Evolutionary conservation across 129 eudicot species (phyloP).

Genomic region (Logfia minima): DNA sequence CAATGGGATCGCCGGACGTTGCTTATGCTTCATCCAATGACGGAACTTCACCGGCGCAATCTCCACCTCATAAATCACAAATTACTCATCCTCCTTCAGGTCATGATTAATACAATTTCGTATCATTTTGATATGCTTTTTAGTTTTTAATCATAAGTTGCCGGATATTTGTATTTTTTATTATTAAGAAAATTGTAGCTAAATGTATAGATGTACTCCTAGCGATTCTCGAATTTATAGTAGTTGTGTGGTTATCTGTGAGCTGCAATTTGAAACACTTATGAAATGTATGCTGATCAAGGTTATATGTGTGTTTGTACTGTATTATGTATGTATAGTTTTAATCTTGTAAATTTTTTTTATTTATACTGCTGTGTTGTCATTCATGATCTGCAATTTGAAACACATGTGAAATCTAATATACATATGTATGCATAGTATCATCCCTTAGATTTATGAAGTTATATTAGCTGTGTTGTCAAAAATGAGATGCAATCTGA

Average conservation of each 20-base stretch:
- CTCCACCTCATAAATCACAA: conserved; percentile 50
- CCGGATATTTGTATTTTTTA: not conserved
- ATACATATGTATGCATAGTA: not conserved
- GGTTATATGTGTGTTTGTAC: not conserved
- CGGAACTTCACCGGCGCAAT: conserved; percentile 38
- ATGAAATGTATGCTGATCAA: conserved; percentile 14
- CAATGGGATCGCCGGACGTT: conserved; percentile 46
- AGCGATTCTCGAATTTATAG: conserved; percentile 5
- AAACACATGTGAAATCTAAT: not conserved
- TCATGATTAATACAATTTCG: not conserved
- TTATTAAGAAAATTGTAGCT: not conserved
- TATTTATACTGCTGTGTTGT: not conserved
- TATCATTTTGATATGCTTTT: conserved; percentile 3
- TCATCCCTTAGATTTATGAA: not conserved
- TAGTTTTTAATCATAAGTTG: conserved; percentile 12
- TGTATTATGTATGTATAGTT: not conserved
- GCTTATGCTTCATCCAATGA: conserved; percentile 46
- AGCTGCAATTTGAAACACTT: not conserved
- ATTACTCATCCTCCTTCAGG: conserved; percentile 32
- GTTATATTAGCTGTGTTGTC: not conserved
- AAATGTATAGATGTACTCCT: not conserved
- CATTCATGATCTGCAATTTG: too few species aligned
- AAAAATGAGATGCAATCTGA: too few species aligned
- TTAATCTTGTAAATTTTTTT: not conserved
- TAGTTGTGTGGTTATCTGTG: not conserved